A percentile compares a stretch with the other conserved stretches of the same genome.
Conservation (phyloP, 345 rosid genomes). For the Citrus maxima region DNA sequence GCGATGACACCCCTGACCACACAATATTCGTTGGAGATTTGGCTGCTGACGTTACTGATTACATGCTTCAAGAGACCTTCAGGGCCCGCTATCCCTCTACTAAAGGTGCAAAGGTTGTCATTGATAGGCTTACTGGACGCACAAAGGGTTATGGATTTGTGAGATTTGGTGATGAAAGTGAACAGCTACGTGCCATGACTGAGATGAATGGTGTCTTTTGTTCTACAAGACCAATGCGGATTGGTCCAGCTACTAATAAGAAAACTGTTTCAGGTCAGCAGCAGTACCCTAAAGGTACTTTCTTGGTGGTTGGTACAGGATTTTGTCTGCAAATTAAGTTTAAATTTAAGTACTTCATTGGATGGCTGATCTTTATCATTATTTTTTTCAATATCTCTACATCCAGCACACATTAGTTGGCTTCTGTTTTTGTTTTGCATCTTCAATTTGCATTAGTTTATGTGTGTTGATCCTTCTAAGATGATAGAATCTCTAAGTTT, state of each 20-base stretch:
- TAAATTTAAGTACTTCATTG: neutral
- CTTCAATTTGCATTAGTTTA: neutral
- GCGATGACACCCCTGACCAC: slow-evolving; percentile 70
- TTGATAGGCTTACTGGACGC: slow-evolving; percentile 83
- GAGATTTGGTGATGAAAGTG: slow-evolving; percentile 75
- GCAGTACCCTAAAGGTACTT: slow-evolving; percentile 56
- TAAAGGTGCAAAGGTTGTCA: slow-evolving; percentile 89
- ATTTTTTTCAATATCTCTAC: neutral
- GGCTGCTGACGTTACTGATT: slow-evolving; percentile 93
- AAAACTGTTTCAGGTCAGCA: slow-evolving; percentile 63
- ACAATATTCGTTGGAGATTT: slow-evolving; percentile 91
- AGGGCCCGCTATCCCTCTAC: slow-evolving; percentile 62
- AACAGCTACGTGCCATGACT: slow-evolving; percentile 78
- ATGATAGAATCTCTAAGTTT: neutral
- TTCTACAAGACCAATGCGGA: slow-evolving; percentile 90
- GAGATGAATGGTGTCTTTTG: slow-evolving; percentile 93
- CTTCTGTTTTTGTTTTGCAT: neutral
- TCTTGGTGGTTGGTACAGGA: neutral
- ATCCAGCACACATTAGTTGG: neutral
- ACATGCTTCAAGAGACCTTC: slow-evolving; percentile 80
- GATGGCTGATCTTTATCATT: neutral
- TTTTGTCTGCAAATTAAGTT: neutral
- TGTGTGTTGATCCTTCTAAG: neutral
- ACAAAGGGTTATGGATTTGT: slow-evolving; percentile 93
- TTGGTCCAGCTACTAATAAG: slow-evolving; percentile 77